Conservation (phyloP, 495 filamentous ascomycete species). For the Penicillium lagena region DNA sequence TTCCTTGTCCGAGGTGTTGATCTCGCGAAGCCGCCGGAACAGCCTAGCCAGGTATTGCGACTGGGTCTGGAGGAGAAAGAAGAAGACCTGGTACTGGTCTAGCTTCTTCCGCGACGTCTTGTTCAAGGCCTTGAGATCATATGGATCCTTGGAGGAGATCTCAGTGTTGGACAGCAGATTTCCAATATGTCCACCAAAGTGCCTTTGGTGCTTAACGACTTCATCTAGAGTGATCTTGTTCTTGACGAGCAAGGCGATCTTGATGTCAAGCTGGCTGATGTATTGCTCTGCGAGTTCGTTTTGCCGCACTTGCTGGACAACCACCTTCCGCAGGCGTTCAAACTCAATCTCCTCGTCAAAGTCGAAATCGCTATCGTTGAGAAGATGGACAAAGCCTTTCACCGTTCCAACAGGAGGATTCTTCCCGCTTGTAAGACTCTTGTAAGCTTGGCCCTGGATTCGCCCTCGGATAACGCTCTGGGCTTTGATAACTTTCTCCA, state of each 20-base stretch:
- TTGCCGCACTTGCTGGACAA: slow-evolving; percentile 93
- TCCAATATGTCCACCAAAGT: slow-evolving; percentile 88
- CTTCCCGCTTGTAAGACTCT: slow-evolving; percentile 90
- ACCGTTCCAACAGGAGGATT: slow-evolving; percentile 95
- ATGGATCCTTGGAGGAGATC: slow-evolving; percentile 84
- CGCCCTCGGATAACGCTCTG: slow-evolving; percentile 92
- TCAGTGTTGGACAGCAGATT: slow-evolving; percentile 79
- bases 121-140: slow-evolving; percentile 95
- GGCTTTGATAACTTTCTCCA: slow-evolving; percentile 98
- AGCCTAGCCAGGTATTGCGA: slow-evolving; percentile 87
- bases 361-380: slow-evolving; percentile 97
- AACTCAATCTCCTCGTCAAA: slow-evolving; percentile 99
- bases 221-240: slow-evolving; percentile 99
- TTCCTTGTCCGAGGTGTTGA: slow-evolving; percentile 85
- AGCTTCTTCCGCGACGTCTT: slow-evolving; percentile 92
- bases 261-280: slow-evolving; percentile 96
- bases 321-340: slow-evolving; percentile 83
- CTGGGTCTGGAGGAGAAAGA: slow-evolving; percentile 96
- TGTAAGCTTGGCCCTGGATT: slow-evolving; percentile 96
- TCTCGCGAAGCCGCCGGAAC: slow-evolving; percentile 76
- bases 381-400: slow-evolving; percentile 93
- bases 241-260: slow-evolving; percentile 96
- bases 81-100: slow-evolving; percentile 94
- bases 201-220: slow-evolving; percentile 93
- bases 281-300: slow-evolving; percentile 97